phyloP scores from a whole-genome alignment of 1,284 basidiomycete genomes.

The Rhodofomes roseus region DNA sequence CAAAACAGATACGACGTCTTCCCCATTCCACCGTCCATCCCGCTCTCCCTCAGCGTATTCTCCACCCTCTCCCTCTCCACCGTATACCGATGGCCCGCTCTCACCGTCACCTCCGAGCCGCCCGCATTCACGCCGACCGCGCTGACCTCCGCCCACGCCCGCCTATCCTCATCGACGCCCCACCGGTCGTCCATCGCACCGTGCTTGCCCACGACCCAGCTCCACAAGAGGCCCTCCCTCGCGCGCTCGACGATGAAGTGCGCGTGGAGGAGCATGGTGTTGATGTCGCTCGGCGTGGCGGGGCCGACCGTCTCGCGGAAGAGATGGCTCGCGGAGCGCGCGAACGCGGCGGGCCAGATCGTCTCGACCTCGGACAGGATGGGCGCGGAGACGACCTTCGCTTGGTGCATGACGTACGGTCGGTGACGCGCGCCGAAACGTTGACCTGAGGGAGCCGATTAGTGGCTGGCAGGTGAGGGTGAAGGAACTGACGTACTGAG shows the following conservation, averaged over 20 bases:
- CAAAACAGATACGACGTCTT: conserved; percentile 26
- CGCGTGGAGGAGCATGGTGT: conserved; percentile 31
- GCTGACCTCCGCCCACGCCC: conserved; percentile 35
- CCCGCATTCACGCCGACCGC: conserved; percentile 14
- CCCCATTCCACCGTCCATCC: conserved; percentile 12
- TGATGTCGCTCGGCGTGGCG: conserved; percentile 24
- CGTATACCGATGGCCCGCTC: conserved; percentile 15
- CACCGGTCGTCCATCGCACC: conserved; percentile 29
- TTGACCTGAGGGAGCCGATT: conserved; percentile 17
- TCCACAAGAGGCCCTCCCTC: conserved; percentile 40
- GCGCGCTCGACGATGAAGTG: conserved; percentile 38
- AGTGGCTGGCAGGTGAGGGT: not conserved
- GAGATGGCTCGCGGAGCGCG: conserved; percentile 28
- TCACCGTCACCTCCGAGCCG: conserved; percentile 12
- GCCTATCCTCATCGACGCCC: conserved; percentile 21
- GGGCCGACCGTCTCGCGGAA: conserved; percentile 31
- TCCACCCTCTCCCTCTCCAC: conserved; percentile 18
- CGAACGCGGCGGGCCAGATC: conserved; percentile 26
- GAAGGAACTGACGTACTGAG: conserved; percentile 17
- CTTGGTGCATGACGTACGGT: conserved; percentile 39
- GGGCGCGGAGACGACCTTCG: conserved; percentile 29
- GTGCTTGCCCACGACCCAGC: conserved; percentile 32
- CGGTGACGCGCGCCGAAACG: conserved; percentile 35
- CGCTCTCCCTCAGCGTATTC: conserved; percentile 14
- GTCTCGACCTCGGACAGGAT: conserved; percentile 28